Percentiles rank a stretch among this genome's conserved stretches.
phyloP scores from a whole-genome alignment of 495 filamentous ascomycete genomes.

The Annulohypoxylon bovei region DNA sequence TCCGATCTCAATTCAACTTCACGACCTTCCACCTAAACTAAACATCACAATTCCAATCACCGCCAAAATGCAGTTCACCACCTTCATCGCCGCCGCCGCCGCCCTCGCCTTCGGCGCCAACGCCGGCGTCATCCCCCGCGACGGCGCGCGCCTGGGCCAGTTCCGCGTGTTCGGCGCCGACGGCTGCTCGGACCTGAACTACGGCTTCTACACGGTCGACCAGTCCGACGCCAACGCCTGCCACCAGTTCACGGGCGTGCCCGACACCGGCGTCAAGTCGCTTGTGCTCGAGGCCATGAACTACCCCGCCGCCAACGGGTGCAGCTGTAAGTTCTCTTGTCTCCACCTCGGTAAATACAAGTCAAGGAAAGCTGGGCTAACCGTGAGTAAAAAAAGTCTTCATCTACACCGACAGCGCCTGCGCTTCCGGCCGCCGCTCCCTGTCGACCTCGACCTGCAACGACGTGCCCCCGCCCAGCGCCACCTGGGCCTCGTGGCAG shows the following conservation, averaged over 20 bases:
- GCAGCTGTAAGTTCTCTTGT: constrained; percentile 35
- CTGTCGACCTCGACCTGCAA: constrained; percentile 19
- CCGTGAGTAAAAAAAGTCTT: constrained; percentile 22
- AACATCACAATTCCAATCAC: constrained; percentile 12
- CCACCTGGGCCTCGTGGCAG: constrained; percentile 34
- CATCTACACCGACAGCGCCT: constrained; percentile 37
- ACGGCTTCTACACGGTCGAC: constrained; percentile 46
- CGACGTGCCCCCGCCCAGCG: not conserved
- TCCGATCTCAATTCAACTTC: not conserved
- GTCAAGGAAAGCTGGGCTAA: constrained; percentile 4
- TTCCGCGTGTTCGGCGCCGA: constrained; percentile 43
- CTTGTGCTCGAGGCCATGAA: constrained; percentile 28
- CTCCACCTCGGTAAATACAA: not conserved
- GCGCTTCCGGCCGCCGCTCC: constrained; percentile 6
- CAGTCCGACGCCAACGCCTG: constrained; percentile 34
- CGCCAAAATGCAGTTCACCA: constrained; percentile 46
- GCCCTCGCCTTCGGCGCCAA: constrained; percentile 34
- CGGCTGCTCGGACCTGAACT: constrained; percentile 39
- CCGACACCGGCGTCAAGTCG: constrained; percentile 18
- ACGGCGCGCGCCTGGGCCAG: constrained; percentile 42
- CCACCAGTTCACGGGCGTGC: constrained; percentile 17
- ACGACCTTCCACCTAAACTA: constrained; percentile 1
- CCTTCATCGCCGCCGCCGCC: constrained; percentile 32
- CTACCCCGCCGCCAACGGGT: constrained; percentile 27
- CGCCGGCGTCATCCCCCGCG: constrained; percentile 30